Conservation (phyloP, 495 filamentous ascomycete species). For the Talaromyces stipitatus region DNA sequence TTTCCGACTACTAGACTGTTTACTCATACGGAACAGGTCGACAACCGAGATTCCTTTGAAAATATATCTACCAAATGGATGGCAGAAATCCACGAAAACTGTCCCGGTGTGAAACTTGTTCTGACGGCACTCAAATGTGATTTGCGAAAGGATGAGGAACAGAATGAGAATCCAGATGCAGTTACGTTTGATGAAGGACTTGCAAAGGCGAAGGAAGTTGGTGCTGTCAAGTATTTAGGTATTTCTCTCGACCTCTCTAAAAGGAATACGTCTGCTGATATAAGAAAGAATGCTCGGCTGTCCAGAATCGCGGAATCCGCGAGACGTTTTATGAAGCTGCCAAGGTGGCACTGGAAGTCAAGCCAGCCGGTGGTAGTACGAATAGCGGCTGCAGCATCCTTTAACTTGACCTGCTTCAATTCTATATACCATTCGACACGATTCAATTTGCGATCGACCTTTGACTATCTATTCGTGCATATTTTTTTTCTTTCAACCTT, state of each 20-base stretch:
- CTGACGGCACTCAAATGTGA: conserved; percentile 98
- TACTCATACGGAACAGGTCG: conserved; percentile 45
- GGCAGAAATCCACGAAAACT: conserved; percentile 94
- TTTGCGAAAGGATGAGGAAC: conserved; percentile 63
- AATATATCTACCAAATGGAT: conserved; percentile 99
- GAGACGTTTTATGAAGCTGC: conserved; percentile 98
- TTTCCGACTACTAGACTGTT: not conserved
- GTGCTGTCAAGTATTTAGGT: conserved; percentile 84
- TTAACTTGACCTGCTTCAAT: conserved; percentile 22
- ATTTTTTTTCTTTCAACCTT: conserved; percentile 1
- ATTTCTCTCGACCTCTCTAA: conserved; percentile 5
- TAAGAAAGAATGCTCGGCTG: conserved; percentile 81
- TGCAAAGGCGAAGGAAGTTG: conserved; percentile 83
- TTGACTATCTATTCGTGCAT: conserved; percentile 3
- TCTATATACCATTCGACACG: not conserved
- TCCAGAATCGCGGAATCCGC: conserved; percentile 93
- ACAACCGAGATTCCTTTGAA: conserved; percentile 91
- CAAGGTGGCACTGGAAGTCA: conserved; percentile 89
- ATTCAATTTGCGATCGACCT: not conserved
- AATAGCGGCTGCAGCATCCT: conserved; percentile 48
- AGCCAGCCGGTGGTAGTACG: conserved; percentile 42
- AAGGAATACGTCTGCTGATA: not conserved
- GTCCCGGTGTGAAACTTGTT: conserved; percentile 86
- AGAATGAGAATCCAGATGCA: conserved; percentile 53
- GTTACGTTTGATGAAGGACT: conserved; percentile 91